Evolutionary conservation across 2,329 filamentous ascomycete species (phyloP), one percentile per base, ranked within the genome.

Genomic region (Didymella pomorum): DNA sequence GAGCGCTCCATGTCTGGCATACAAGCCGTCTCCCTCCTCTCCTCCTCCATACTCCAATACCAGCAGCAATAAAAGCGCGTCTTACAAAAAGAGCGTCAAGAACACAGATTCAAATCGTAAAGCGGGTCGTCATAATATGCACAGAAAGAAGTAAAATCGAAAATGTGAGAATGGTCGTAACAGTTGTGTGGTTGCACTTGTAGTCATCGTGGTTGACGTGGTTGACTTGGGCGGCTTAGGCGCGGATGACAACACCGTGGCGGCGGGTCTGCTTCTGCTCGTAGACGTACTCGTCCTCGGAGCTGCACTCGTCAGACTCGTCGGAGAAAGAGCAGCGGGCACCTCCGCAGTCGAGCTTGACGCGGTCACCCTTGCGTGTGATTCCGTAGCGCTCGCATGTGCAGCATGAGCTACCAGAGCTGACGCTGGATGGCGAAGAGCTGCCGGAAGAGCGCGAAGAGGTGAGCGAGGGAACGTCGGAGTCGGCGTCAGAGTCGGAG

Each of bases 371-470:
- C 78, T 89, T 89, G 81, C 93, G 91, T 65, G 93, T 97, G 83
- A 98, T 96, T 71, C 93, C 94, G 83, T 95, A 97, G 81, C 93
- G 91, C 79, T 97, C 92, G 82, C 94, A 98, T 65, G 89, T 93
- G 87, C 95, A 98, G 77, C 85, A 86, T 73, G 79, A 77, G 58
- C 71, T 78, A 50, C 78, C 76, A 59, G 80, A 81, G 61, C 80
- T 82, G 70, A 87, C 84, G 65, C 85, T 89, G 80, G 87, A 88
- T 72, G 90, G 90, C 52, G 63, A 62, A 51, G 90, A 92, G 51
- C 82, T 84, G 48, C 84, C 84, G 63, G 90, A 90, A 62, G 88
- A 91, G 83, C 91, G 92, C 42, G 58, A 60, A 41, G 71, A 74
- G 69, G 82, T 90, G 71, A 89, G 87, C 62, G 86, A 89, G 61